Percentiles rank a stretch among this genome's conserved stretches.
Evolutionary conservation across 2,329 filamentous ascomycete genomes (phyloP).

Genomic region (Blastomyces silverae): DNA sequence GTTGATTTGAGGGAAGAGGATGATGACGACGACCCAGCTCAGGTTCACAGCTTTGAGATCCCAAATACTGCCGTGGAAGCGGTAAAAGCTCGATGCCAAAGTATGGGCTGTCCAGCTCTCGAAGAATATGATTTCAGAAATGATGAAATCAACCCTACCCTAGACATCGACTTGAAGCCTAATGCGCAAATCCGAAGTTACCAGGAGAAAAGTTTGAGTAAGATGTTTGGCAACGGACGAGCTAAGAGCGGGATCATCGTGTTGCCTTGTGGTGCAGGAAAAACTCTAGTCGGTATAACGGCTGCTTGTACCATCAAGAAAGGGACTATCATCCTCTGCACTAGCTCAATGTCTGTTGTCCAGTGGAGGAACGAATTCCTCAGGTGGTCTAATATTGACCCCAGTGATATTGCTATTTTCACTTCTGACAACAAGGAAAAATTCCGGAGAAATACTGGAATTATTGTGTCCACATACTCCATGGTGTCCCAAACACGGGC

Average conservation of each 20-base stretch:
- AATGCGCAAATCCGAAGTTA: slow-evolving; percentile 87
- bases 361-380: slow-evolving; percentile 96
- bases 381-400: slow-evolving; percentile 98
- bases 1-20: slow-evolving; percentile 66
- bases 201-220: slow-evolving; percentile 94
- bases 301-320: slow-evolving; percentile 98
- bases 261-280: slow-evolving; percentile 89
- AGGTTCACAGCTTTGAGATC: slow-evolving; percentile 91
- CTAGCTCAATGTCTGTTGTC: slow-evolving; percentile 94
- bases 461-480: slow-evolving; percentile 95
- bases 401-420: slow-evolving; percentile 88
- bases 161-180: slow-evolving; percentile 89
- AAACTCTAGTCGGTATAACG: slow-evolving; percentile 96
- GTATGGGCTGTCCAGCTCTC: slow-evolving; percentile 77
- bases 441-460: slow-evolving; percentile 83
- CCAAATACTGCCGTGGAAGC: slow-evolving; percentile 71
- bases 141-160: slow-evolving; percentile 77
- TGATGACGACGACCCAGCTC: slow-evolving; percentile 76
- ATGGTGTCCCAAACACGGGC: slow-evolving; percentile 94
- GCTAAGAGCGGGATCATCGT: slow-evolving; percentile 98
- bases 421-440: slow-evolving; percentile 84
- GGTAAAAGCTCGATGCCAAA: slow-evolving; percentile 83
- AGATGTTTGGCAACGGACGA: slow-evolving; percentile 98
- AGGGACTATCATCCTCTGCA: slow-evolving; percentile 89
- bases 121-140: slow-evolving; percentile 98